Evolutionary conservation across 805 yeast species (phyloP), one percentile per base, ranked within the genome.

Genomic region (Jamesozyma lodderae): DNA sequence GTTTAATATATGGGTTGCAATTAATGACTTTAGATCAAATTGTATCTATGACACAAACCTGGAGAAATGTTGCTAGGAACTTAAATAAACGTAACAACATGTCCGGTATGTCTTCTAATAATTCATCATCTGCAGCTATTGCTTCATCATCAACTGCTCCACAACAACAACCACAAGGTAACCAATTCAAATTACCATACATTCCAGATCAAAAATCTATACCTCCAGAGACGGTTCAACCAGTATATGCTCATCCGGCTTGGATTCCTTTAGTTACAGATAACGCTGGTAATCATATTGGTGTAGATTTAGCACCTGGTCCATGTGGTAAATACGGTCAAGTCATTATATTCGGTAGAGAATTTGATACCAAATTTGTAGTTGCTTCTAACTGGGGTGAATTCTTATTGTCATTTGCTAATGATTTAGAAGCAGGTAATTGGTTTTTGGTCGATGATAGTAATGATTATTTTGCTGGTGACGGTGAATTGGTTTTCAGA

Each of bases 231-330:
- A 65, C 78, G 10, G 67, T 87, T 32, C 82, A 83, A 56, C 70
- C 73, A 7, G 76, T 77, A 6, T 92, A 86, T 60, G 90, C 95
- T n/a, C 85, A 85, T 59, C 77, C 85, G 4, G 75, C 73, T 51
- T 90, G 98, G 98, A 77, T 90, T 42, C 97, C 98, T 3, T 61
- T 90, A 37, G 76, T 84, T 27, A 85, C 90, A 35, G 98, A 90
- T 59, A 77, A 75, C 38, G 80, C 77, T 17, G 98, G 98, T 33
- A 90, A 90, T 64, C 88, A 87, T 59, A 79, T 90, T 46, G 98
- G 87, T 37, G 67, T 92, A 13, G 98, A 90, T 63, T 69, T 90
- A 42, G 79, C 84, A 2, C 90, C 92, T 1, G 95, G 86, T 6
- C 72, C 79, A 8, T 63, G 64, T 20, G 95, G 96, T 32, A 70